Conservation (phyloP, 257 asterid genomes). For the Lycium barbarum region DNA sequence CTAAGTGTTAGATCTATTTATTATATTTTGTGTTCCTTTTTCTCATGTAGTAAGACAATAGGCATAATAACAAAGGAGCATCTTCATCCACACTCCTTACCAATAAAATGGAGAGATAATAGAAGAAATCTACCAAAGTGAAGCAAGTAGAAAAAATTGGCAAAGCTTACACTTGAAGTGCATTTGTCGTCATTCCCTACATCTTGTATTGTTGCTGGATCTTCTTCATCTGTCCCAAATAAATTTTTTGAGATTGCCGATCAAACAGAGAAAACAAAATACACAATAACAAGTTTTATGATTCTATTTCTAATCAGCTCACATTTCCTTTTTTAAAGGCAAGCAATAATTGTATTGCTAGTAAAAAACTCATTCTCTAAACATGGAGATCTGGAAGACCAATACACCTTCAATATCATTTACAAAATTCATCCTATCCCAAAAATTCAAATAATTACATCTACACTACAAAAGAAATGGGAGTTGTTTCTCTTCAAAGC, state of each 20-base stretch:
- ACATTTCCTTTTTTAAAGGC: background rate
- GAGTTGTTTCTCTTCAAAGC: background rate
- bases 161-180: constrained; percentile 44
- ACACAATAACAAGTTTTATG: background rate
- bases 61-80: background rate
- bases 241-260: background rate
- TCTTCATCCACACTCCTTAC: background rate
- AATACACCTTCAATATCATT: background rate
- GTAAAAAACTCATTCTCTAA: background rate
- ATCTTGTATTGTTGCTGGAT: constrained; percentile 32
- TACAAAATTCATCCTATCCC: background rate
- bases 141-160: constrained; percentile 1
- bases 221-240: constrained; percentile 37
- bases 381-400: background rate
- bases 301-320: background rate
- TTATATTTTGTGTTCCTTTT: background rate
- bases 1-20: background rate
- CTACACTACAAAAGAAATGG: background rate
- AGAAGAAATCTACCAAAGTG: background rate
- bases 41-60: background rate
- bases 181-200: constrained; percentile 32
- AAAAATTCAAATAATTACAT: constrained; percentile 9
- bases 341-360: background rate
- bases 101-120: constrained; percentile 15
- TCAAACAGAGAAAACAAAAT: constrained; percentile 20